Base-by-base conservation (phyloP, 1,284 basidiomycete genomes). In the Trametes sp. region DNA sequence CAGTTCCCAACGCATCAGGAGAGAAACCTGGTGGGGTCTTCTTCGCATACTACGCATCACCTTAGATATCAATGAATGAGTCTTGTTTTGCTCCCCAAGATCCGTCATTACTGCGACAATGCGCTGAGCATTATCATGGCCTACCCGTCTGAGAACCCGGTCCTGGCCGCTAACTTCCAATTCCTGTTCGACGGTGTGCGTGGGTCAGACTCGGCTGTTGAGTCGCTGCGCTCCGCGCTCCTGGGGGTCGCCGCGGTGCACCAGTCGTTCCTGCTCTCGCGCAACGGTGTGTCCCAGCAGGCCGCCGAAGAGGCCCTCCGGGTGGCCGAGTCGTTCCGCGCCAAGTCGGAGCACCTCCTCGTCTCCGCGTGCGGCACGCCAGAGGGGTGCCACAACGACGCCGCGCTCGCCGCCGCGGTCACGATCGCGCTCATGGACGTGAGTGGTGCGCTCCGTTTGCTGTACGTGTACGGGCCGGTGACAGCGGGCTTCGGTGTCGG, bases 11-110 rank as follows among this genome's bases (percentile, higher is more conserved):
- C 74, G 66, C 74, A 75, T 59, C 82, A 82, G 73, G 84, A 85
- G 70, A 80, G 82, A 75, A 79, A 75, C 67, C 69, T 84, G 78
- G 83, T 84, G 74, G 81, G 82, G 72, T 78, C 74, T 64, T 69
- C 78, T 70, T 74, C 79, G 70, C 78, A 80, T 71, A 77, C 76
- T 74, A 79, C 79, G 66, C 79, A 81, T 69, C 78, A 80, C 66
- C 71, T 79, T 80, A 82, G 80, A 80, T 82, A 82, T 78, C 78
- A 78, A 77, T 83, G 76, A 82, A 71, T 75, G 67, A 70, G 65
- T 73, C 69, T 72, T 74, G 70, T 72, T 73, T 64, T 46, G 23
- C 45, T 69, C 62, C 74, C 71, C 70, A 80, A 74, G 74, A 76
- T 79, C 70, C 71, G 62, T 72, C 71, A 72, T 78, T 80, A 76